Evolutionary conservation across 108 stramenopile species (phyloP), one percentile per base, ranked within the genome.

Genomic region (Nitzschia palea): DNA sequence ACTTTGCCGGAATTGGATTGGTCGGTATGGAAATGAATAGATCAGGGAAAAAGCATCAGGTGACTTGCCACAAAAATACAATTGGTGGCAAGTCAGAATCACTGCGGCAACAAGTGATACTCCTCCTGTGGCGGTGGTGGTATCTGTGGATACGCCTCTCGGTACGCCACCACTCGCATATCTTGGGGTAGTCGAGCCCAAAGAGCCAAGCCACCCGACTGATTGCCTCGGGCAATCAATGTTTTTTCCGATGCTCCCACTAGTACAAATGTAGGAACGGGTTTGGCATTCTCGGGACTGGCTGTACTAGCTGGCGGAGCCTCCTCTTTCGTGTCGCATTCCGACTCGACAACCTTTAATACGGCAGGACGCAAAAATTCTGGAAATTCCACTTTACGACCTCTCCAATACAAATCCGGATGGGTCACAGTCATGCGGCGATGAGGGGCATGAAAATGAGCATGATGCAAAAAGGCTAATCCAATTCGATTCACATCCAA

Each of bases 191-290:
- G 40, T 37, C 60, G 55, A 32, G 71, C 76, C 81, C 81, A 82
- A 66, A 82, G 74, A 10, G 81, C 81, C 62, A 82, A 71, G 17
- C 81, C 76, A 34, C 81, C 81, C 3, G 74, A 63, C 22, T 55
- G 54, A 25, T 77, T 77, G 31, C 81, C 81, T 36, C 81, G 67
- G 4, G 81, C 81, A 67, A 82, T 76, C 70, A 82, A 65, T 15
- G 81, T 64, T 29, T 54, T 70, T 1, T 82, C 77, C 31, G 77
- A 78, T 15, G 77, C 73, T 31, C 78, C 81, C 22, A 82, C 76
- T 18, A 82, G 74, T 22, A 77, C 78, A 42, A 82, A 82, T 4
- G 78, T 65, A 14, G 81, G 81, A 5, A n/a, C 12, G 22, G 10
- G n/a, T n/a, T 51, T 51, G 18, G 18, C 4, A 20, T 48, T 10